Conservation (phyloP, 371 early-diverging fungal species). For the Thermomucor indicae-seudaticae region DNA sequence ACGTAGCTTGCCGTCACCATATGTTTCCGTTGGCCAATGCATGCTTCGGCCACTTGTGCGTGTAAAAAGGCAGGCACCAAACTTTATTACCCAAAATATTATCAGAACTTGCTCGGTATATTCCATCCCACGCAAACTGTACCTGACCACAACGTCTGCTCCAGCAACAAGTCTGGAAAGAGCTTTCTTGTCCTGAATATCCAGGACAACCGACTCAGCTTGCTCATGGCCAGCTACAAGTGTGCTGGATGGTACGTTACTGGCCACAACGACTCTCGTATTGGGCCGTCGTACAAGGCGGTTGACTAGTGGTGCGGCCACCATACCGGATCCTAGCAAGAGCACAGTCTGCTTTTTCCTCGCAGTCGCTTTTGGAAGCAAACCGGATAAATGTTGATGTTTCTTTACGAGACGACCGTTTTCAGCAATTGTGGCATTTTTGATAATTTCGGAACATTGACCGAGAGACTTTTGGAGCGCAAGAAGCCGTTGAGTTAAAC, state of each 20-base stretch:
- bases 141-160: constrained; percentile 90
- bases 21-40: constrained; percentile 82
- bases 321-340: constrained; percentile 92
- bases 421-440: constrained; percentile 78
- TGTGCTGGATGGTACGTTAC: constrained; percentile 67
- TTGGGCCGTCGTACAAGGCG: constrained; percentile 67
- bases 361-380: constrained; percentile 13
- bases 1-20: constrained; percentile 97
- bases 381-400: constrained; percentile 48
- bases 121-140: constrained; percentile 2
- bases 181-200: constrained; percentile 42
- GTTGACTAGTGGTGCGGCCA: constrained; percentile 86
- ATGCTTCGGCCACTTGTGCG: constrained; percentile 74
- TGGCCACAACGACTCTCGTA: constrained; percentile 71
- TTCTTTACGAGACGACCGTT: constrained; percentile 58
- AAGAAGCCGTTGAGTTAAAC: too few species aligned
- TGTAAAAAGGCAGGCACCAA: constrained; percentile 95
- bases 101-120: neutral
- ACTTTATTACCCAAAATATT: constrained; percentile 44
- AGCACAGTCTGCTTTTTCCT: constrained; percentile 55
- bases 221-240: constrained; percentile 57
- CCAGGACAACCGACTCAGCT: constrained; percentile 47
- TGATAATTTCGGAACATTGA: too few species aligned
- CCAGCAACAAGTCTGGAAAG: constrained; percentile 66
- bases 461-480: too few species aligned